Evolutionary conservation across 176 grass and related monocot genomes (phyloP), one percentile per base, ranked within the genome.

Genomic region (Saccharum spontaneum): DNA sequence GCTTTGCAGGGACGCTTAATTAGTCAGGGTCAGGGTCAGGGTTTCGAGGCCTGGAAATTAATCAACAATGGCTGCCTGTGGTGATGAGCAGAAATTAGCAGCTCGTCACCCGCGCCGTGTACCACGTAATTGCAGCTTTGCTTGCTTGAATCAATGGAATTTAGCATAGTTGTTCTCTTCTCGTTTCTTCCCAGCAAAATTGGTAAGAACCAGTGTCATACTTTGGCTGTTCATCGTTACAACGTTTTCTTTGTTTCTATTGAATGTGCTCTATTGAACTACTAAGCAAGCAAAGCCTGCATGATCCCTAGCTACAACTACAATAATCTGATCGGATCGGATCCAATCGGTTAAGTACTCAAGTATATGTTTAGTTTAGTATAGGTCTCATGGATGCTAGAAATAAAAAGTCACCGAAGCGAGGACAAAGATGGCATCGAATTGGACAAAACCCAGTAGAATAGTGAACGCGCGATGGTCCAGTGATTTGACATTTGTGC

Each of bases 41-140:
- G 37, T 10, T 73, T 73, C 45, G 71, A 28, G 26, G 14, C 16
- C 43, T 48, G 43, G 26, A 14, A 15, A 48, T 46, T 46, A 65
- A 81, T 79, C 40, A 36, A 78, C 4, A 70, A 86, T 77, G 63
- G 31, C 4, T 83, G 75, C 37, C 84, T 68, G 88, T 68, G 88
- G 88, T 83, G 84, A 90, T 38, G 88, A 59, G 88, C 73, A 11
- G 15, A 63, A 66, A 75, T 36, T 45, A 81, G 57, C 22, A 67
- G 73, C 67, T 86, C 14, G 80, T 90, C 88, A 90, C 88, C 88
- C 88, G 84, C 87, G 66, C 74, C 34, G 62, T 85, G 83, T 76
- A 85, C 71, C 73, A 22, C 22, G 63, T 66, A 39, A 62, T 12
- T 77, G 78, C 73, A 82, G 43, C 63, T 89, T 54, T 77, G 23